Conservation (phyloP, 23 red algal genomes). For the Gracilariopsis chorda region DNA sequence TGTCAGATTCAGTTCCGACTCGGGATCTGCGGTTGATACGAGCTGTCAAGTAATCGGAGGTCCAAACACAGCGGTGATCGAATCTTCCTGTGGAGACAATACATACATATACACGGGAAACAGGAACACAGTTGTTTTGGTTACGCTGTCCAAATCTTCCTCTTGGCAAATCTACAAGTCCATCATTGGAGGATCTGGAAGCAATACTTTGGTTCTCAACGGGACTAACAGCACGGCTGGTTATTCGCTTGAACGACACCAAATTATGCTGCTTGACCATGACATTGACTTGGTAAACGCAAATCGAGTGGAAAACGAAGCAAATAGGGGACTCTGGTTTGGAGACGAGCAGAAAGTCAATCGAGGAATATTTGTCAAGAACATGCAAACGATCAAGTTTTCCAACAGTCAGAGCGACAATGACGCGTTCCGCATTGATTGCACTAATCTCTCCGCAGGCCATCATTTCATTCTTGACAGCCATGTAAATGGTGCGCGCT, state of each 20-base stretch:
- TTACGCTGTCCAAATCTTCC: background rate
- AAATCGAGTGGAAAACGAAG: background rate
- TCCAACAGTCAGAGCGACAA: background rate
- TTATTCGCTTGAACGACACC: background rate
- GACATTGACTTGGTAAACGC: background rate
- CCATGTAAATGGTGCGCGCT: background rate
- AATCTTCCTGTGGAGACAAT: background rate
- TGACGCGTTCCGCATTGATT: background rate
- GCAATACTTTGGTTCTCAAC: background rate
- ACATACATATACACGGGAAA: background rate
- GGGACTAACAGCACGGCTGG: background rate
- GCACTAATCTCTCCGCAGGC: background rate
- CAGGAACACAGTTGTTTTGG: background rate
- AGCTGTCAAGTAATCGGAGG: background rate
- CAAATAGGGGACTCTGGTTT: background rate
- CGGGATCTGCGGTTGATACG: background rate
- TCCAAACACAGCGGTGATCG: background rate
- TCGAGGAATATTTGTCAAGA: slow-evolving; percentile 6
- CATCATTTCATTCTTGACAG: slow-evolving; percentile 10
- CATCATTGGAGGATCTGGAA: background rate
- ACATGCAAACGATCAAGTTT: background rate
- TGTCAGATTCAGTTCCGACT: background rate
- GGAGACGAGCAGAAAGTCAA: background rate
- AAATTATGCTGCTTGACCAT: background rate
- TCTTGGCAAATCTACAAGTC: background rate